Conservation (phyloP, 106 monocot species). For the Allium sativum region DNA sequence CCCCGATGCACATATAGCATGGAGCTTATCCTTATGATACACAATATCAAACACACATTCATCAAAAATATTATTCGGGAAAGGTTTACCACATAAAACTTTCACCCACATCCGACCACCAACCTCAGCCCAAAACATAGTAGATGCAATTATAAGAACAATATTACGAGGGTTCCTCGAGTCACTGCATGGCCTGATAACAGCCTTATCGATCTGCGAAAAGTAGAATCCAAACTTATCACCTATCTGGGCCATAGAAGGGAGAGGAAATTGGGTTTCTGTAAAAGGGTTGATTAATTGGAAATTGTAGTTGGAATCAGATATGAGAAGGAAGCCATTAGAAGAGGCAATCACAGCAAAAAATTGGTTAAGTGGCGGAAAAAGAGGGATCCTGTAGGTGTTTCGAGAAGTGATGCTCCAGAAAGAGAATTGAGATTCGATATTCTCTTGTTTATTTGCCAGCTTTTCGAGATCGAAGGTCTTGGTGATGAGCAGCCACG, state of each 20-base stretch:
- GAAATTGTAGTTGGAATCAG: not conserved
- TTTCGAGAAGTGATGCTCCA: no score
- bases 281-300: not conserved
- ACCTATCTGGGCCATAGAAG: not conserved
- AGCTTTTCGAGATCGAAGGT: not conserved
- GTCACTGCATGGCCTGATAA: not conserved
- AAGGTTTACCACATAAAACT: not conserved
- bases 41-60: not conserved
- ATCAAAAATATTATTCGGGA: not conserved
- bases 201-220: not conserved
- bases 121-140: not conserved
- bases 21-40: not conserved
- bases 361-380: not conserved
- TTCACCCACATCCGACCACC: not conserved
- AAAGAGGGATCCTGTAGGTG: no score
- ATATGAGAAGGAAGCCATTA: not conserved
- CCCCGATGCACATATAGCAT: not conserved
- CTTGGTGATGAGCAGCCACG: not conserved
- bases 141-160: not conserved
- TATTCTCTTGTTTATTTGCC: not conserved
- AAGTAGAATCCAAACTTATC: not conserved
- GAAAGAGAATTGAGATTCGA: not conserved
- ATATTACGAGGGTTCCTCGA: not conserved
- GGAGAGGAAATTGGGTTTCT: not conserved
- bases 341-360: not conserved